Evolutionary conservation across 148 eudicot genomes (phyloP).

Genomic region (Mesembryanthemum crystallinum): DNA sequence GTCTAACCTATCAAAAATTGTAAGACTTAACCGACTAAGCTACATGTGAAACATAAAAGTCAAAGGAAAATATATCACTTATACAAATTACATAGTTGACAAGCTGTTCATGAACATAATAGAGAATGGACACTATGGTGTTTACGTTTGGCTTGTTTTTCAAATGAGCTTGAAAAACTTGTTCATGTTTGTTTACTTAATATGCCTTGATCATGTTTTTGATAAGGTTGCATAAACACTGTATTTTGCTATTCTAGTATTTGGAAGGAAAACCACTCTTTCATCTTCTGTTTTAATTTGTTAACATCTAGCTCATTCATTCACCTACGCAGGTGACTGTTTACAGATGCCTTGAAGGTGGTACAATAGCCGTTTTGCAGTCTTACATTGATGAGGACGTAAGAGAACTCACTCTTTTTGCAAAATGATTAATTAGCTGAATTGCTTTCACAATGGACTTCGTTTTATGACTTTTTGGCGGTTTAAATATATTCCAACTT

Average conservation of each 20-base stretch:
- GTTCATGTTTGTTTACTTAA: too few relatives aligned
- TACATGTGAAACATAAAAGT: too few relatives aligned
- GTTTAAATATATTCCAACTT: background rate
- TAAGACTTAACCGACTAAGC: too few relatives aligned
- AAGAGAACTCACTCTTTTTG: constrained; percentile 29
- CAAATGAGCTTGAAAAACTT: too few relatives aligned
- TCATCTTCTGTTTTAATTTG: background rate
- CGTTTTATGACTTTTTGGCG: background rate
- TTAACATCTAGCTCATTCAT: constrained; percentile 3
- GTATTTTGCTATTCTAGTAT: background rate
- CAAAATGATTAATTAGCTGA: background rate
- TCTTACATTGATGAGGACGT: constrained; percentile 96
- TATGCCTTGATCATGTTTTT: background rate
- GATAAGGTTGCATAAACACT: background rate
- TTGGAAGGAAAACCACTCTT: background rate
- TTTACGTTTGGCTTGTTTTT: background rate
- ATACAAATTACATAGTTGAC: too few relatives aligned
- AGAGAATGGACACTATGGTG: too few relatives aligned
- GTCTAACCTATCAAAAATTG: too few relatives aligned
- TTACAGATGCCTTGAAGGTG: constrained; percentile 90
- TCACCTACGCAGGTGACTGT: constrained; percentile 64
- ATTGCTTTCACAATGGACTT: background rate
- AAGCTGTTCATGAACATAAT: too few relatives aligned
- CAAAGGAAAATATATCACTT: too few relatives aligned
- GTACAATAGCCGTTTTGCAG: constrained; percentile 90